Conservation (phyloP, 768 basidiomycete species). For the Boletus patriciae region DNA sequence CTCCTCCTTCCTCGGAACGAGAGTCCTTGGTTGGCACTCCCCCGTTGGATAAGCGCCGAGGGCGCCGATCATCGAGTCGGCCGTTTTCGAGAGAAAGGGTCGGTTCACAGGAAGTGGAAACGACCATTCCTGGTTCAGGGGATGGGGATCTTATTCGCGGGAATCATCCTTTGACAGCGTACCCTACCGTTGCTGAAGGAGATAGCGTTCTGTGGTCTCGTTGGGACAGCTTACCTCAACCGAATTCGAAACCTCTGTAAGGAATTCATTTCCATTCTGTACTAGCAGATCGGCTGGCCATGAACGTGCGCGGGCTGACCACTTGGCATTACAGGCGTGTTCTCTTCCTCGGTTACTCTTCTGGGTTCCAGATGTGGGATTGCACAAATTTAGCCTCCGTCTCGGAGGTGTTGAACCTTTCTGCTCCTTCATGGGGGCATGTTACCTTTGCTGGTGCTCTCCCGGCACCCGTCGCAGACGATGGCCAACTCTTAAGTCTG, state of each 20-base stretch:
- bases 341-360: conserved; percentile 53
- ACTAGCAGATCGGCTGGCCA: background rate
- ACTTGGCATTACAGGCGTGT: conserved; percentile 36
- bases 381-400: conserved; percentile 52
- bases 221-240: conserved; percentile 31
- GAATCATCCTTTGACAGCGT: conserved; percentile 21
- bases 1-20: conserved; percentile 9
- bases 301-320: conserved; percentile 8
- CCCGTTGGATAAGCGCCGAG: conserved; percentile 12
- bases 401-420: conserved; percentile 54
- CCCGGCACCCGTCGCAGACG: conserved; percentile 27
- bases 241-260: conserved; percentile 20
- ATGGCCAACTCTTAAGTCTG: conserved; percentile 34
- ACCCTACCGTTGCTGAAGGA: conserved; percentile 33
- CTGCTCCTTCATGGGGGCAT: conserved; percentile 36
- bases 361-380: conserved; percentile 63
- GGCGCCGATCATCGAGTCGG: conserved; percentile 10
- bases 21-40: conserved; percentile 8
- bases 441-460: conserved; percentile 44
- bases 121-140: conserved; percentile 18
- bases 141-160: conserved; percentile 21
- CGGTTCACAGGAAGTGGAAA: conserved; percentile 18
- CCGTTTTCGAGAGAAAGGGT: conserved; percentile 4
- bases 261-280: background rate
- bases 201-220: conserved; percentile 35